Conservation (phyloP, 768 basidiomycete species). For the Hydnomerulius pinastri region DNA sequence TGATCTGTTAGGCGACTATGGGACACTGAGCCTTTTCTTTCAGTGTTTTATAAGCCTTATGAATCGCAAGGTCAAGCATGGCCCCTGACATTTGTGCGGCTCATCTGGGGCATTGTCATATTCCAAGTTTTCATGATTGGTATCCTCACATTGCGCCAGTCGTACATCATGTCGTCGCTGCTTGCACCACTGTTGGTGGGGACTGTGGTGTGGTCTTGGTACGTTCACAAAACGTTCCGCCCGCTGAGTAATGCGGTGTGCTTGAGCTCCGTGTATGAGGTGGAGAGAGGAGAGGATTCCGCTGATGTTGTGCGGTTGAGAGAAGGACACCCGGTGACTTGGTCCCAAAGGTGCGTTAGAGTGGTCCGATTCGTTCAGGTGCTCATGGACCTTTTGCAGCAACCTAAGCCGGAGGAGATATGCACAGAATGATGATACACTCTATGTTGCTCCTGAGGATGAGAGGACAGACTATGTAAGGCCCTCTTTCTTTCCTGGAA, state of each 20-base stretch:
- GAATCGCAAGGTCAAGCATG: constrained; percentile 97
- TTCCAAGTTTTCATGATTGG: constrained; percentile 98
- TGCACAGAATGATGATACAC: constrained; percentile 88
- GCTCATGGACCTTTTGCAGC: constrained; percentile 38
- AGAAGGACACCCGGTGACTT: constrained; percentile 83
- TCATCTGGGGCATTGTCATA: constrained; percentile 90
- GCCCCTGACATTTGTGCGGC: constrained; percentile 91
- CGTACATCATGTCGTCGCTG: constrained; percentile 57
- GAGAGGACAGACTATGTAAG: constrained; percentile 86
- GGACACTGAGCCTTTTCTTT: neutral
- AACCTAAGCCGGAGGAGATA: constrained; percentile 87
- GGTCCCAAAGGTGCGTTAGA: constrained; percentile 74
- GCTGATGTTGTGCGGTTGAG: constrained; percentile 74
- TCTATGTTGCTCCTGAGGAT: constrained; percentile 95
- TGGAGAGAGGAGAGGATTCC: constrained; percentile 85
- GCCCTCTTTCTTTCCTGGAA: constrained; percentile 2
- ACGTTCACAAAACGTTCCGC: constrained; percentile 63
- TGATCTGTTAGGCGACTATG: neutral
- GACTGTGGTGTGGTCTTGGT: constrained; percentile 82
- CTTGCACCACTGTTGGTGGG: constrained; percentile 76
- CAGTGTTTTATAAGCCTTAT: constrained; percentile 98
- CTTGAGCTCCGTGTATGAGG: constrained; percentile 84
- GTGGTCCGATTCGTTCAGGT: neutral
- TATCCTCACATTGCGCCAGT: constrained; percentile 74
- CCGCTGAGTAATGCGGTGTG: constrained; percentile 83